Evolutionary conservation across 306 rosid species (phyloP), one percentile per base, ranked within the genome.

Genomic region (Pyrus communis): DNA sequence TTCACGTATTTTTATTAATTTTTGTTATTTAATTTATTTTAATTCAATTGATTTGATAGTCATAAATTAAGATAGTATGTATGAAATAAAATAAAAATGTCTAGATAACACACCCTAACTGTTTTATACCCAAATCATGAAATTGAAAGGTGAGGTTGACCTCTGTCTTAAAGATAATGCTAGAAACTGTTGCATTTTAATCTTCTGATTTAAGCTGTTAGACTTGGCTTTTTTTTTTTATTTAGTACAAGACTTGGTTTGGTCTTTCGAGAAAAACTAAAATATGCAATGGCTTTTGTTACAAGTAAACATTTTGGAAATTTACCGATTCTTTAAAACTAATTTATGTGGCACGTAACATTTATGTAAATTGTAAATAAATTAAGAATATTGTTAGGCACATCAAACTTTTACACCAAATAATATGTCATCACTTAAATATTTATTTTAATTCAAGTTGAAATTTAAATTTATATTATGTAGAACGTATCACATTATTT

Each of bases 1-100:
- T 7, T 38, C 9, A 38, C 2, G 1, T 0, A 1, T 0, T 38
- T 38, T 38, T 7, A 2, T 38, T 38, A 38, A 7, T 38, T 35
- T 35, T 0, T 35, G 0, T 35, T 35, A 7, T 35, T 35, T 35
- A 7, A 35, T 35, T 1, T 38, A 7, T 0, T 38, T 38, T 38
- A 38, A 38, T 7, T 38, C 2, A 38, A 2, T 7, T 0, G 0
- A 38, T 38, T 7, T 2, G 10, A 38, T 0, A 6, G 0, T 0
- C 9, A 8, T 7, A 38, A 38, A 7, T 38, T 38, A 38, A 38
- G 2, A 38, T 38, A 38, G 0, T 38, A 1, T 38, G 42, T 38
- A 38, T 38, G 2, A 38, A 38, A 35, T 35, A 35, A 38, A 38
- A 38, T n/a, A 7, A 0, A 0, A 38, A 0, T 1, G 0, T 7